Conservation (phyloP, 208 protist species). For the Leishmania martiniquensis region DNA sequence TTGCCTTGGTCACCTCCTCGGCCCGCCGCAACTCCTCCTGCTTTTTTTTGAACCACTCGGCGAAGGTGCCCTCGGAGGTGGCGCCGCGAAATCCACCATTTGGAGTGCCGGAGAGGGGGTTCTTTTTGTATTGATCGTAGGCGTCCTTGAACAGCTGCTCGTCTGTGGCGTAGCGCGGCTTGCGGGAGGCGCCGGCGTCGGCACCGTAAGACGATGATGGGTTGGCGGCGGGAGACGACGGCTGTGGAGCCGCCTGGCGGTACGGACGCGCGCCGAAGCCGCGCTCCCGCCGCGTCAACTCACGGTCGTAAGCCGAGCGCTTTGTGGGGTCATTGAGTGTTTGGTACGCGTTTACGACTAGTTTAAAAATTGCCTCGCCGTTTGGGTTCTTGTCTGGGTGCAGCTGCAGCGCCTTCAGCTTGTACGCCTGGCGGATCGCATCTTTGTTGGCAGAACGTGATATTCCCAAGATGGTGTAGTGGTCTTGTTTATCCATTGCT, state of each 20-base stretch:
- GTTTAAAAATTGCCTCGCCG: conserved; percentile 81
- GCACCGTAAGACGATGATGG: conserved; percentile 1
- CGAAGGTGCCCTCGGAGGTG: conserved; percentile 58
- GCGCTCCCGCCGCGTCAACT: conserved; percentile 54
- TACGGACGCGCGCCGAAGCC: conserved; percentile 21
- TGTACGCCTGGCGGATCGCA: conserved; percentile 87
- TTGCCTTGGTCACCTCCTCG: conserved; percentile 71
- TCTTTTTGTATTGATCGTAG: conserved; percentile 81
- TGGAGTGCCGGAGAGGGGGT: conserved; percentile 29
- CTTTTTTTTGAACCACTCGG: conserved; percentile 86
- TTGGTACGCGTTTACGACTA: conserved; percentile 85
- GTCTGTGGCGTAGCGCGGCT: conserved; percentile 53
- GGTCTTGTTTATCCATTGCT: conserved; percentile 62
- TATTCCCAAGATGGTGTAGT: conserved; percentile 81
- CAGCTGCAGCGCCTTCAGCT: conserved; percentile 74
- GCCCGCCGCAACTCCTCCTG: conserved; percentile 78
- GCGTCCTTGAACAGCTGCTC: conserved; percentile 84
- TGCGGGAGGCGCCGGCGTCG: conserved; percentile 21
- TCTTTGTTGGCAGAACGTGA: conserved; percentile 69
- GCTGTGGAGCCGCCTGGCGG: conserved; percentile 9
- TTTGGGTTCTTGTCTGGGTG: conserved; percentile 93
- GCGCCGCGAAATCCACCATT: conserved; percentile 45
- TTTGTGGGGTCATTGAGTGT: conserved; percentile 72
- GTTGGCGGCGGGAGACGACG: conserved; percentile 8
- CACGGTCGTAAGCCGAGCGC: conserved; percentile 75